These are phyloP conservation scores for Cardiospermum halicacabum DNA, from an alignment of 345 rosid genomes.

Conservation along the genomic window DNA sequence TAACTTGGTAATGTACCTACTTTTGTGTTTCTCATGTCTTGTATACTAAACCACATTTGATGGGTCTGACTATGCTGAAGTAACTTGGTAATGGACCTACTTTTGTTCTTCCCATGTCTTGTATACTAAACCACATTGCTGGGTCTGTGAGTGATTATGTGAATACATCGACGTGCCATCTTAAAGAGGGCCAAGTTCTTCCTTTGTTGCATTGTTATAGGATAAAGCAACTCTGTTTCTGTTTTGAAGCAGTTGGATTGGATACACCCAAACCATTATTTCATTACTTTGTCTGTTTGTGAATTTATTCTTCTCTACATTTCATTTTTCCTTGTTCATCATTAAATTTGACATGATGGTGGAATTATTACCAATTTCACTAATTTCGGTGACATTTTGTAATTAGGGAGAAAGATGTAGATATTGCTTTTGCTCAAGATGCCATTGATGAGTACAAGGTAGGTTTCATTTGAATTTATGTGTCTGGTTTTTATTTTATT, in stretches of 20 bases:
- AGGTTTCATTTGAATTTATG: constrained; percentile 12
- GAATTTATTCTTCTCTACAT: background rate
- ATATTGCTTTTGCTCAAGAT: constrained; percentile 87
- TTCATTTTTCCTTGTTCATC: background rate
- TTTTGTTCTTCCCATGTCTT: constrained; percentile 8
- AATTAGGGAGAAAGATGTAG: constrained; percentile 89
- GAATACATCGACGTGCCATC: no score
- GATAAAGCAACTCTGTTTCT: background rate
- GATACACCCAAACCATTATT: background rate
- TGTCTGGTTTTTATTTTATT: constrained; percentile 1
- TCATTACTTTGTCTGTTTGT: background rate
- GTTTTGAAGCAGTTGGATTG: constrained; percentile 8
- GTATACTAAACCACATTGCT: background rate
- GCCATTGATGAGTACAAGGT: constrained; percentile 97
- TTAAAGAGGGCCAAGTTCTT: no score
- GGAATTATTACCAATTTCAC: constrained; percentile 2
- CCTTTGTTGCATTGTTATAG: background rate
- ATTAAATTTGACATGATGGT: background rate
- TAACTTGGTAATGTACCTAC: constrained; percentile 62
- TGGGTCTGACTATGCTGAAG: constrained; percentile 51
- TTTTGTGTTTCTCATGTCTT: constrained; percentile 8
- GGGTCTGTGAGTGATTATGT: background rate
- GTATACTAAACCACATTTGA: background rate
- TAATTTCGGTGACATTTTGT: constrained; percentile 12
- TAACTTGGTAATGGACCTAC: constrained; percentile 62